Evolutionary conservation across 257 asterid genomes (phyloP).

Genomic region (Voacanga thouarsii): DNA sequence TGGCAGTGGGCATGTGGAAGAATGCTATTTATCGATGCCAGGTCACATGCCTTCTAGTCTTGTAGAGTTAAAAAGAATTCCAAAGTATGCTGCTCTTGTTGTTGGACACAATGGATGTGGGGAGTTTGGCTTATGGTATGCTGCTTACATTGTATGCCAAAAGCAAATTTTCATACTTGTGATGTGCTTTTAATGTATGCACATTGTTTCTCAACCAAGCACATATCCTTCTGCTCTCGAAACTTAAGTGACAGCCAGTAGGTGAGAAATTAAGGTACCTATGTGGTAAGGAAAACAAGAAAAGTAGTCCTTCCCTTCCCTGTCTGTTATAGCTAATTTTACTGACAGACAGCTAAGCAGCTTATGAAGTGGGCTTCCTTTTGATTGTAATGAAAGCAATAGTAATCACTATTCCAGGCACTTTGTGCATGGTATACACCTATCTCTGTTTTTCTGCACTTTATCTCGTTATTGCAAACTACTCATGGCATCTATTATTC

Average conservation of each 20-base stretch:
- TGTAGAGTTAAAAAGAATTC: conserved; percentile 71
- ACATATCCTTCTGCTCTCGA: neutral
- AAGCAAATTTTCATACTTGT: conserved; percentile 10
- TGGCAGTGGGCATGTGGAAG: conserved; percentile 62
- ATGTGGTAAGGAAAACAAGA: neutral
- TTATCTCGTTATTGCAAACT: neutral
- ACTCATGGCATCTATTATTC: neutral
- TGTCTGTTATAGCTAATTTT: neutral
- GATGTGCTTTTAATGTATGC: conserved; percentile 3
- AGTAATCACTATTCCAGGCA: neutral
- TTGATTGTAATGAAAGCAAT: neutral
- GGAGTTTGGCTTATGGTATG: conserved; percentile 78
- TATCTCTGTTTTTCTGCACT: neutral
- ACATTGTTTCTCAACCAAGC: neutral
- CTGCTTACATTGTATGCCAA: conserved; percentile 15
- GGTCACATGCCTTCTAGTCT: conserved; percentile 53
- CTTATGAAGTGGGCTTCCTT: neutral
- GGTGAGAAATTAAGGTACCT: neutral
- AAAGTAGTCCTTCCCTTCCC: neutral
- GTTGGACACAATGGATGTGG: conserved; percentile 88
- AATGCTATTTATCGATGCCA: conserved; percentile 53
- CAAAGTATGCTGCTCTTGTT: conserved; percentile 53
- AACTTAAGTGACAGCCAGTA: neutral
- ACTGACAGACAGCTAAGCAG: neutral
- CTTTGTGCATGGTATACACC: neutral